phyloP scores from a whole-genome alignment of 768 basidiomycete genomes.

The Lactarius pseudohatsudake region DNA sequence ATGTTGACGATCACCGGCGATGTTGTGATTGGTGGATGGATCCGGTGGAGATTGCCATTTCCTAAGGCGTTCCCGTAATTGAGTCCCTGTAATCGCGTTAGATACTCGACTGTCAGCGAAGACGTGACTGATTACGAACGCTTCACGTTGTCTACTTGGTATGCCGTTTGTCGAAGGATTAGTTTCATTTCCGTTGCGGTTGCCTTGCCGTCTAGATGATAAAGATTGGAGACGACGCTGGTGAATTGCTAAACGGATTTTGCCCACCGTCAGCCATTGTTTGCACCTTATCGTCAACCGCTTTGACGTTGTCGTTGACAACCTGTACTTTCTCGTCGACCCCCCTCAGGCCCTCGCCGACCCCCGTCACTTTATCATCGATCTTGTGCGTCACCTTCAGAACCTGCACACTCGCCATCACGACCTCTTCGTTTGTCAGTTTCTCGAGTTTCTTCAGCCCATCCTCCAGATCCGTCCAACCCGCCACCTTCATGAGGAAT shows the following conservation, averaged over 20 bases:
- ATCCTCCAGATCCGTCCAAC: background rate
- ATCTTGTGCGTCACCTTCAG: background rate
- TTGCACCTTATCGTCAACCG: background rate
- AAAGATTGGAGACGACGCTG: background rate
- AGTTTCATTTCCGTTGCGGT: too few relatives aligned
- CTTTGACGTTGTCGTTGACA: background rate
- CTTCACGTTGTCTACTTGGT: background rate
- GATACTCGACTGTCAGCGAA: background rate
- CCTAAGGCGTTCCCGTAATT: background rate
- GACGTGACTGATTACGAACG: background rate
- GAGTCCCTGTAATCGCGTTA: background rate
- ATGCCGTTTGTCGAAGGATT: background rate
- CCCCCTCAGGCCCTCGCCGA: background rate
- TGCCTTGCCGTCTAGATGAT: background rate
- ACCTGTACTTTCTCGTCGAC: background rate
- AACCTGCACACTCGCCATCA: background rate
- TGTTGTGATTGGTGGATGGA: background rate
- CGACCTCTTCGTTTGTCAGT: background rate
- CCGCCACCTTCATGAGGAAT: background rate
- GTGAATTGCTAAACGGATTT: background rate
- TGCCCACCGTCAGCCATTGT: background rate
- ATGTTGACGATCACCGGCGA: background rate
- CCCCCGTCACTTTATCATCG: background rate
- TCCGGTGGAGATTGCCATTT: background rate
- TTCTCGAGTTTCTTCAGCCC: background rate